phyloP scores from a whole-genome alignment of 2,329 filamentous ascomycete genomes.

The Aspergillus clavatus region DNA sequence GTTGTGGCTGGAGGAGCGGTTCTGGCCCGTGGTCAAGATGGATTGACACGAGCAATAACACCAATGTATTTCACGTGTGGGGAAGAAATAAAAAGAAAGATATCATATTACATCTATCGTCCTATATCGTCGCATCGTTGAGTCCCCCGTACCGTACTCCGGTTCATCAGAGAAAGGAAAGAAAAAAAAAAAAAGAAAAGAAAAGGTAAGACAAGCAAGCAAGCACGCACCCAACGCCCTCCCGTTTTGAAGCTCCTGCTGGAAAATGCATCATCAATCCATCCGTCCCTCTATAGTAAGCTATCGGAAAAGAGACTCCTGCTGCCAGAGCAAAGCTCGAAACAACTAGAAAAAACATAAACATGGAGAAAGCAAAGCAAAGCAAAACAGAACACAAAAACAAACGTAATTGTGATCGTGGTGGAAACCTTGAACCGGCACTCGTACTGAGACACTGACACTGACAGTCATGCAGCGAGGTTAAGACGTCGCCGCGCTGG shows the following conservation, averaged over 20 bases:
- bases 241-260: not conserved
- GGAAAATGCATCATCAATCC: not conserved
- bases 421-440: not conserved
- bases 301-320: constrained; percentile 7
- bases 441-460: no score
- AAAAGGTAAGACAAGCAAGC: not conserved
- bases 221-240: not conserved
- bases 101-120: not conserved
- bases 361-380: constrained; percentile 4
- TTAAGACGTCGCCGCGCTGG: constrained; percentile 28
- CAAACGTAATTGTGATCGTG: not conserved
- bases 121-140: not conserved
- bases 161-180: no score
- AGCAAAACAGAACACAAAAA: constrained; percentile 2
- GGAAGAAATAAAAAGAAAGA: not conserved
- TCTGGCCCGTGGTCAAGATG: constrained; percentile 49
- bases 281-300: constrained; percentile 1
- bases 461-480: not conserved
- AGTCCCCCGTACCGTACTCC: not conserved
- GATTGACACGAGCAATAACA: no score
- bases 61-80: no score
- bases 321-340: not conserved
- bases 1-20: constrained; percentile 53
- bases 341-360: no score
- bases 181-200: no score